A percentile compares a stretch with the other conserved stretches of the same genome.
phyloP scores from a whole-genome alignment of 768 basidiomycete species.

The Boletus rubescentipes region DNA sequence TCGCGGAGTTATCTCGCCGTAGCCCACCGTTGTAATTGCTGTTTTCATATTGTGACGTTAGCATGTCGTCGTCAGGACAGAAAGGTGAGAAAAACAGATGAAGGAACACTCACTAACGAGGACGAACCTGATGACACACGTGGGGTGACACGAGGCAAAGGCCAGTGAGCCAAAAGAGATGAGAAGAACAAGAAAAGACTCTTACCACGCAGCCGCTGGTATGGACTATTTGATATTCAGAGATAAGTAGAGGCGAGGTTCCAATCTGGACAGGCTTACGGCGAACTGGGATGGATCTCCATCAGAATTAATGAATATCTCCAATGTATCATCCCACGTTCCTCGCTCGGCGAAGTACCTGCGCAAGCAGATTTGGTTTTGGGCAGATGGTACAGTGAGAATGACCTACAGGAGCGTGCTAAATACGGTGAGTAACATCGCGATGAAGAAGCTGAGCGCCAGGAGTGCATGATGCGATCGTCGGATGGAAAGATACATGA shows the following conservation, averaged over 20 bases:
- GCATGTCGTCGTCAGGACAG: background rate
- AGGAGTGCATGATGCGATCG: constrained; percentile 85
- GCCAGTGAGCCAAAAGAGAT: background rate
- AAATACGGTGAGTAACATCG: constrained; percentile 85
- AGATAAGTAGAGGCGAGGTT: background rate
- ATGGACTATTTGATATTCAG: constrained; percentile 46
- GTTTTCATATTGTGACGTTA: background rate
- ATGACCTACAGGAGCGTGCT: constrained; percentile 73
- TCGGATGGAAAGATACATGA: constrained; percentile 88
- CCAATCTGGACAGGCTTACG: constrained; percentile 37
- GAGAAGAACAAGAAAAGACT: constrained; percentile 3
- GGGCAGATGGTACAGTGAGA: background rate
- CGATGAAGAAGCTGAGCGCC: constrained; percentile 85
- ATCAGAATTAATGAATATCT: constrained; percentile 80
- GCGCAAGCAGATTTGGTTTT: background rate
- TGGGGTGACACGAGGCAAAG: background rate
- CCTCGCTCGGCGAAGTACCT: constrained; percentile 92
- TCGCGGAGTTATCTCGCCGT: constrained; percentile 88
- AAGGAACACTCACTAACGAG: constrained; percentile 62
- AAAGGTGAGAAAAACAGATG: background rate
- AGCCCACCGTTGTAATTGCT: constrained; percentile 90
- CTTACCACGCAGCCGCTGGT: constrained; percentile 76
- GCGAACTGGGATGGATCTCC: constrained; percentile 82
- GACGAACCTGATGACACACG: constrained; percentile 51
- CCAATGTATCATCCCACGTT: constrained; percentile 80